Conservation (phyloP, 2,329 filamentous ascomycete species). For the Colletotrichum sublineola region DNA sequence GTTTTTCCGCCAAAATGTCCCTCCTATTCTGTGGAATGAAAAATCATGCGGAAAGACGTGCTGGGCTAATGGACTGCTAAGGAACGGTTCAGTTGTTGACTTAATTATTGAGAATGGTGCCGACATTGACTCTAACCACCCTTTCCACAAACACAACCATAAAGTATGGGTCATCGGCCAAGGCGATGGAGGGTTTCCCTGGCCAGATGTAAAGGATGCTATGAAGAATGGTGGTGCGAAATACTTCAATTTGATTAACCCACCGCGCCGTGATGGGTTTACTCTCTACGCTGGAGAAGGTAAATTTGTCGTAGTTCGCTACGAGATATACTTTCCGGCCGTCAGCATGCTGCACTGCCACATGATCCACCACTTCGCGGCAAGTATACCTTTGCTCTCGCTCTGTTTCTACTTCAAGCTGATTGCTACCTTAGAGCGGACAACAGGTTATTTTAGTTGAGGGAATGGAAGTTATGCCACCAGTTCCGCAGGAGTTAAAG, state of each 20-base stretch:
- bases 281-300: slow-evolving; percentile 23
- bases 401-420: neutral
- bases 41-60: slow-evolving; percentile 10
- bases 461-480: slow-evolving; percentile 33
- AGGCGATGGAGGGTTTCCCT: slow-evolving; percentile 6
- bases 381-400: neutral
- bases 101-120: slow-evolving; percentile 15
- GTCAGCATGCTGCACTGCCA: slow-evolving; percentile 37
- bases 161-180: slow-evolving; percentile 30
- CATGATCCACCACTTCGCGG: slow-evolving; percentile 35
- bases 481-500: slow-evolving; percentile 19
- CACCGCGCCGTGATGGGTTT: slow-evolving; percentile 25
- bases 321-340: slow-evolving; percentile 18
- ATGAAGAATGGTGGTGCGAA: neutral
- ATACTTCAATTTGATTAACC: slow-evolving; percentile 15
- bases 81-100: slow-evolving; percentile 23
- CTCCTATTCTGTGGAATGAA: slow-evolving; percentile 23
- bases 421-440: slow-evolving; percentile 5
- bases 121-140: slow-evolving; percentile 16
- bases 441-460: slow-evolving; percentile 28
- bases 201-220: slow-evolving; percentile 7
- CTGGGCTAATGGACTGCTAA: slow-evolving; percentile 20
- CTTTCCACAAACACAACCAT: slow-evolving; percentile 37
- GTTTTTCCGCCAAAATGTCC: slow-evolving; percentile 35
- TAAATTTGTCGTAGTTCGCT: slow-evolving; percentile 22